Base-by-base conservation (phyloP, 352 stramenopile species). In the Aphanomyces stellatus region DNA sequence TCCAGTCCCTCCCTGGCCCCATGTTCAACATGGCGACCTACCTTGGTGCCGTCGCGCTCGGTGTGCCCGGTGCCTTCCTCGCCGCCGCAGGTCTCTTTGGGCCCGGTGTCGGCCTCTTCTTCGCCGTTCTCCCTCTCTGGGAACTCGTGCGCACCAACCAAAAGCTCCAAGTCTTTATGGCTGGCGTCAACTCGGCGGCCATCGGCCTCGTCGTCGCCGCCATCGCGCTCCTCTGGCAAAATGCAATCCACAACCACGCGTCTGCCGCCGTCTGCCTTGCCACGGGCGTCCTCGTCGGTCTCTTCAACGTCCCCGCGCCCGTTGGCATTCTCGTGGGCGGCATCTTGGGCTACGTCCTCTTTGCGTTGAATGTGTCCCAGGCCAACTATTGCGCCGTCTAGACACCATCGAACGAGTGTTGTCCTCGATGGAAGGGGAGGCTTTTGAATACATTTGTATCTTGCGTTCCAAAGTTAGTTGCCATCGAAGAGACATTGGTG, bases 1-100 rank as follows among this genome's bases (percentile, higher is more conserved):
- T 96, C 8, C 93, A 98, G 72, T 90, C 85, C 19, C 82, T 98
- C 55, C 93, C 95, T 13, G 95, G 95, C 0, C 93, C 95, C 4
- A 73, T 98, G 7, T 98, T 98, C 78, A 98, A 98, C 80, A 97
- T 98, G 63, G 89, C 92, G 53, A 74, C 90, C 5, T 98, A 97
- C 72, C 73, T 98, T 1, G 95, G 95, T 7, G 76, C 78, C 22
- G 81, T 97, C 31, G 87, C 93, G 48, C 83, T 88, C 55, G 91
- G 91, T 2, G 72, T 97, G 24, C 62, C 84, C 6, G 95, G 95
- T 6, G 92, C 88, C 27, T 63, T 98, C n/a, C 71, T 98, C 31
- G 88, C 86, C 2, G 93, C 78, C 34, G 19, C 87, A 19, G 93
- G 93, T 40, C 78, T 98, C 25, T 98, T 98, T 72, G 91, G 89